Evolutionary conservation across 2,329 filamentous ascomycete genomes (phyloP), one percentile per base, ranked within the genome.

Genomic region (Clarireedia homoeocarpa): DNA sequence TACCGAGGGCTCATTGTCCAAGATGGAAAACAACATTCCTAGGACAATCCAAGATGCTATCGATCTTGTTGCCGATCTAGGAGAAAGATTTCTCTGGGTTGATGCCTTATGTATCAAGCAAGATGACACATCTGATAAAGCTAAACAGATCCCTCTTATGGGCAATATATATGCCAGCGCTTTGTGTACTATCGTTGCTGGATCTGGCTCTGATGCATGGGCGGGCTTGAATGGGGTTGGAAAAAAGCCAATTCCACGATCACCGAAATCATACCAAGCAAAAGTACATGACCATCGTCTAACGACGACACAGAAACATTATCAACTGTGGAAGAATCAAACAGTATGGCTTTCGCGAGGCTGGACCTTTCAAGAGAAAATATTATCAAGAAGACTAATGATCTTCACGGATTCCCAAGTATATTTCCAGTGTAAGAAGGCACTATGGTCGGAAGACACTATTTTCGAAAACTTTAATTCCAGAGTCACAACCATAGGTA

Each of bases 151-250:
- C n/a, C 24, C 20, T 40, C 30, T 34, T 5, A 59, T 68, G 24
- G 59, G 58, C 23, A 59, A 62, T 14, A 40, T 63, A n/a, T 64
- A 64, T 50, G 58, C 59, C 9, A 53, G 55, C 12, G 48, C 57
- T 26, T 49, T 59, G 14, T 60, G 59, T 17, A 58, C 61, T 6
- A 50, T 61, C 30, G 57, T 63, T 38, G 64, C 61, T 15, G 57
- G 58, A 2, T 62, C 58, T 51, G 62, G 63, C 34, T 56, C 60
- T 15, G 59, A 66, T 63, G 38, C 60, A 59, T 20, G 59, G 59
- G 46, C 60, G 55, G 46, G 49, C 49, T 30, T 64, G 14, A 24
- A n/a, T 7, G 50, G 55, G 38, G 34, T 49, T 17, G 34, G 49
- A 36, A 34, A 34, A 34, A 30, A 38, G n/a, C 24, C 38, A 44